Percentiles rank a stretch among this genome's conserved stretches.
phyloP scores from a whole-genome alignment of 768 basidiomycete genomes.

The Fistulinella prunicolor region DNA sequence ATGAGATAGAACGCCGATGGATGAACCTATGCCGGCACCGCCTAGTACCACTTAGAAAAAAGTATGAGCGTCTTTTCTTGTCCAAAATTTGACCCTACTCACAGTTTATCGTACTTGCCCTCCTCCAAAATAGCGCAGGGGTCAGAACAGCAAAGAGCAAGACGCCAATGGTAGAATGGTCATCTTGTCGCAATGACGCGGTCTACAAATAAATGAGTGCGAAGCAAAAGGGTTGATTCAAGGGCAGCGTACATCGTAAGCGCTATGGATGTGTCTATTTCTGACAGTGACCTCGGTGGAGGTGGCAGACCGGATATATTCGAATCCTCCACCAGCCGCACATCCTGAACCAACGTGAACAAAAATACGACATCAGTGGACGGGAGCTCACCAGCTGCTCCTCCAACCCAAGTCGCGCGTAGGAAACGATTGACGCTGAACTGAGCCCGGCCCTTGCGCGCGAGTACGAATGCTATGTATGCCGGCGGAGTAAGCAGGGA shows the following conservation, averaged over 20 bases:
- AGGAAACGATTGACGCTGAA: conserved; percentile 61
- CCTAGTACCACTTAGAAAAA: conserved; percentile 58
- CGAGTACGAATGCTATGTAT: conserved; percentile 53
- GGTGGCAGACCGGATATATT: conserved; percentile 58
- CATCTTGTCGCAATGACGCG: conserved; percentile 58
- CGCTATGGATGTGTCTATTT: conserved; percentile 45
- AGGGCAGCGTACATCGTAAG: conserved; percentile 53
- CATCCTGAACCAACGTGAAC: conserved; percentile 26
- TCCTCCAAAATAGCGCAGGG: conserved; percentile 73
- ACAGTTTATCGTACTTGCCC: conserved; percentile 62
- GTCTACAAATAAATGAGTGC: conserved; percentile 39
- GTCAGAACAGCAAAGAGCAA: conserved; percentile 60
- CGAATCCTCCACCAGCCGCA: conserved; percentile 51
- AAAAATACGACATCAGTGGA: not conserved
- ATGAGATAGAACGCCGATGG: conserved; percentile 57
- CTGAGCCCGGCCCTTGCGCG: conserved; percentile 51
- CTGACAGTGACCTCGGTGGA: conserved; percentile 49
- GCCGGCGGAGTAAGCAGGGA: conserved; percentile 62
- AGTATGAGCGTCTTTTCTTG: not conserved
- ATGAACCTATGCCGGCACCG: conserved; percentile 66
- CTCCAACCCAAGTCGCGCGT: conserved; percentile 72
- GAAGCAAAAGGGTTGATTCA: not conserved
- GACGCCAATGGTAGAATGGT: conserved; percentile 73
- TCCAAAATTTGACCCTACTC: conserved; percentile 20
- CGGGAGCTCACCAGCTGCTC: conserved; percentile 43